phyloP scores from a whole-genome alignment of 2,329 filamentous ascomycete genomes.

The Cercospora zeina region DNA sequence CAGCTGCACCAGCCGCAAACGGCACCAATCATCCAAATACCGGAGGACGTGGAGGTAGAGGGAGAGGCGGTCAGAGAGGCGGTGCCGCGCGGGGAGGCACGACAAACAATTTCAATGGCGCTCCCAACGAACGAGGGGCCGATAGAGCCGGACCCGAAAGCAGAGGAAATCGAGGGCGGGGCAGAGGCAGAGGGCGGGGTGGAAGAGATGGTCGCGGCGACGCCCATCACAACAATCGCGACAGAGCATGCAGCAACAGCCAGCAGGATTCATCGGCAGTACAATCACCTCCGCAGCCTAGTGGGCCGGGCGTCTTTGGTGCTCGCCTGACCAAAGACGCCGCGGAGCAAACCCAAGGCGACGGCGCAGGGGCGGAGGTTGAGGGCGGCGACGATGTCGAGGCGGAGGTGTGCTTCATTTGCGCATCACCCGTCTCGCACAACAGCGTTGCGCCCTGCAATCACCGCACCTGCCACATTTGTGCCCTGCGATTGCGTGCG shows the following conservation, averaged over 20 bases:
- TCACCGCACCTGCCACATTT: constrained; percentile 95
- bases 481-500: constrained; percentile 83
- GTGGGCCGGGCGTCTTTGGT: constrained; percentile 47
- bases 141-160: constrained; percentile 20
- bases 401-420: constrained; percentile 93
- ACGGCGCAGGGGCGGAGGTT: constrained; percentile 25
- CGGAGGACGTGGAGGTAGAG: constrained; percentile 23
- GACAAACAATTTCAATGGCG: constrained; percentile 19
- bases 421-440: constrained; percentile 85
- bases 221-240: constrained; percentile 33
- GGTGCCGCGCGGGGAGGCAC: constrained; percentile 24
- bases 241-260: constrained; percentile 37
- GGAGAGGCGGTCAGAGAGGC: constrained; percentile 31
- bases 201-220: constrained; percentile 41
- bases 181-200: constrained; percentile 35
- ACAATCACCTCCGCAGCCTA: constrained; percentile 44
- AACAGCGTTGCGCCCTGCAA: constrained; percentile 91
- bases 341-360: constrained; percentile 41
- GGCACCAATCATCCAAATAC: constrained; percentile 13
- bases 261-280: constrained; percentile 32
- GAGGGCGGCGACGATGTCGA: constrained; percentile 33
- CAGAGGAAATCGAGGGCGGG: constrained; percentile 26
- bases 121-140: constrained; percentile 20
- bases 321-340: constrained; percentile 52
- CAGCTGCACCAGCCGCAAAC: constrained; percentile 18